A percentile compares a stretch with the other conserved stretches of the same genome.
phyloP scores from a whole-genome alignment of 2,329 filamentous ascomycete genomes.

The Calonectria leucothoes region DNA sequence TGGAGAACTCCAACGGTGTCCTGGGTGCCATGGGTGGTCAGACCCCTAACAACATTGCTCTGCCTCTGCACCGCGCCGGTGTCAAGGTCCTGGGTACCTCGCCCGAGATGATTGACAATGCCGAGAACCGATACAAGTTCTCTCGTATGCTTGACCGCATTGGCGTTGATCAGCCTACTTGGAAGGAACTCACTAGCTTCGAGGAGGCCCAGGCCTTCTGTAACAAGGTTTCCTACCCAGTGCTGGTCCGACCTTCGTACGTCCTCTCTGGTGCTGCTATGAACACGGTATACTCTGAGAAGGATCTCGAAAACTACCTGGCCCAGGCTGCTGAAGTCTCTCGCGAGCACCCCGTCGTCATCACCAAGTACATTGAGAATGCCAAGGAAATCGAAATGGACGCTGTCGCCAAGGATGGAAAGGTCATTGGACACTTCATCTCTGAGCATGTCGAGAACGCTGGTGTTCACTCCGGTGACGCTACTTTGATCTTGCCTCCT shows the following conservation, averaged over 20 bases:
- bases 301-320: constrained; percentile 89
- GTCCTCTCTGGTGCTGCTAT: constrained; percentile 97
- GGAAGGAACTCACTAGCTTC: constrained; percentile 97
- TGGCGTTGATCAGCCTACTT: constrained; percentile 93
- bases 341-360: constrained; percentile 94
- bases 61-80: constrained; percentile 87
- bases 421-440: constrained; percentile 94
- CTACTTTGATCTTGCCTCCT: constrained; percentile 92
- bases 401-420: constrained; percentile 90
- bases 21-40: constrained; percentile 97
- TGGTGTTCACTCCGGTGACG: constrained; percentile 97
- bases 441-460: constrained; percentile 99
- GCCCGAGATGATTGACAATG: constrained; percentile 98
- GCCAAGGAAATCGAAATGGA: constrained; percentile 99
- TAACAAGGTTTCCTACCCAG: constrained; percentile 88
- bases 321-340: constrained; percentile 94
- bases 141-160: constrained; percentile 97
- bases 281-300: constrained; percentile 98
- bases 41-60: constrained; percentile 96
- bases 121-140: constrained; percentile 99
- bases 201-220: constrained; percentile 92
- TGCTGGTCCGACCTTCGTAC: constrained; percentile 95
- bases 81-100: constrained; percentile 96
- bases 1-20: constrained; percentile 86
- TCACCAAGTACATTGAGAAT: constrained; percentile 99